A percentile compares a stretch with the other conserved stretches of the same genome.
Conservation (phyloP, 1,284 basidiomycete species). For the Tilletia caries region DNA sequence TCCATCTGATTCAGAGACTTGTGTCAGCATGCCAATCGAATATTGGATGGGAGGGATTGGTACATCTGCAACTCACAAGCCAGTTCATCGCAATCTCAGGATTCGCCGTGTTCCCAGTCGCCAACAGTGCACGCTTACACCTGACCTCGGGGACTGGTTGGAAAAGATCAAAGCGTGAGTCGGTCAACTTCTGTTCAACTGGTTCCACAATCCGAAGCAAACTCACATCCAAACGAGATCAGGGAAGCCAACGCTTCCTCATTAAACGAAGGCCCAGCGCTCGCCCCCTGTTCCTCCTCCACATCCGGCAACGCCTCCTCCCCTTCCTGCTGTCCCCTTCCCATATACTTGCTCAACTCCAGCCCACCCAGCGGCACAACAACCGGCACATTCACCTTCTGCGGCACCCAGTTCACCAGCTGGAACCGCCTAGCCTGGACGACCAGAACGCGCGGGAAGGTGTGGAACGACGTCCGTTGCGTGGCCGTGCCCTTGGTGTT, state of each 20-base stretch:
- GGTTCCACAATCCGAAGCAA: no score
- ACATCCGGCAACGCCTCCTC: constrained; percentile 70
- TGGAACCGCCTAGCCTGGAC: constrained; percentile 93
- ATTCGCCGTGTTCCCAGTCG: constrained; percentile 72
- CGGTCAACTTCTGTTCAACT: neutral
- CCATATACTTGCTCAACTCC: constrained; percentile 68
- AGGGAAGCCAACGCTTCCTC: constrained; percentile 41
- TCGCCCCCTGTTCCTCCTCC: constrained; percentile 20
- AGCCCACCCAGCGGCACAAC: constrained; percentile 64
- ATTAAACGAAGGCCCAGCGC: constrained; percentile 30
- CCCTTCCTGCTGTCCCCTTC: constrained; percentile 68
- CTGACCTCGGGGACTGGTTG: constrained; percentile 36
- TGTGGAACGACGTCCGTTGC: constrained; percentile 71
- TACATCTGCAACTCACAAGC: no score
- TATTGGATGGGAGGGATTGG: no score
- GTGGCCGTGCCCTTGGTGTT: constrained; percentile 65
- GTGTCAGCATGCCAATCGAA: no score
- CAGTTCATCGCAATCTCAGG: constrained; percentile 88
- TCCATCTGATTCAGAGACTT: constrained; percentile 27
- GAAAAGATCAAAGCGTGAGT: neutral
- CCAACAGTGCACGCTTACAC: constrained; percentile 66
- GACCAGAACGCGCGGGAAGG: constrained; percentile 83
- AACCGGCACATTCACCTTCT: constrained; percentile 88
- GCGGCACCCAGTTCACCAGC: constrained; percentile 92
- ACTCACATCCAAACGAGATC: constrained; percentile 40